A percentile compares a stretch with the other conserved stretches of the same genome.
Conservation (phyloP, 2,329 filamentous ascomycete genomes). For the Phaeomoniella chlamydospora region DNA sequence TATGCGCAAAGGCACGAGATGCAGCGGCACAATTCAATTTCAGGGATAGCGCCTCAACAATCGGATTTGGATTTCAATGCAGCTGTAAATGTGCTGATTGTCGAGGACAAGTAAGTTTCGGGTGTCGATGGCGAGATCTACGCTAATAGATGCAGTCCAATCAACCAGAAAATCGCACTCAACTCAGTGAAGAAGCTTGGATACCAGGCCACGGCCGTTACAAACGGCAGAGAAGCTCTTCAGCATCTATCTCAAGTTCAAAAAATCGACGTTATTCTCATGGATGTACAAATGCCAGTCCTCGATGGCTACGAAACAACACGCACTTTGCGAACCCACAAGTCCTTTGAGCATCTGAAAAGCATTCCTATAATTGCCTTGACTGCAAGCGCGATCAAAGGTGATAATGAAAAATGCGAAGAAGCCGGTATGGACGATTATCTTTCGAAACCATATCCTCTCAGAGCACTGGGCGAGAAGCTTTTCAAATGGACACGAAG, state of each 20-base stretch:
- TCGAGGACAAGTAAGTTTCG: not conserved
- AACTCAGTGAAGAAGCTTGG: constrained; percentile 2
- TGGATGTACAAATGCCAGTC: constrained; percentile 22
- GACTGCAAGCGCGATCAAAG: constrained; percentile 86
- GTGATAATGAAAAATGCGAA: constrained; percentile 89
- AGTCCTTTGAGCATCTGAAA: constrained; percentile 40
- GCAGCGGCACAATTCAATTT: not conserved
- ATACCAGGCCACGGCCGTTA: constrained; percentile 1
- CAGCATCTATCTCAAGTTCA: not conserved
- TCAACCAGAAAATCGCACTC: constrained; percentile 13
- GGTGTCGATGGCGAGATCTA: too few species aligned
- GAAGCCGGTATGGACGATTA: constrained; percentile 95
- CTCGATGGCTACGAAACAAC: constrained; percentile 34
- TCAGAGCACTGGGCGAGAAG: not conserved
- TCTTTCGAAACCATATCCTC: constrained; percentile 58
- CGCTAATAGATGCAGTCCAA: too few species aligned
- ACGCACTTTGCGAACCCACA: constrained; percentile 10
- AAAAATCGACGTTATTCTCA: not conserved
- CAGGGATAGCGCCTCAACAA: too few species aligned
- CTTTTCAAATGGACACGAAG: not conserved
- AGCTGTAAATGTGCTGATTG: not conserved
- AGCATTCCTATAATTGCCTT: constrained; percentile 82
- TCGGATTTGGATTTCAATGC: too few species aligned
- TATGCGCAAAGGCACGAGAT: not conserved
- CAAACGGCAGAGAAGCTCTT: constrained; percentile 2